phyloP scores from a whole-genome alignment of 2,329 filamentous ascomycete genomes.

The Boeremia exigua region DNA sequence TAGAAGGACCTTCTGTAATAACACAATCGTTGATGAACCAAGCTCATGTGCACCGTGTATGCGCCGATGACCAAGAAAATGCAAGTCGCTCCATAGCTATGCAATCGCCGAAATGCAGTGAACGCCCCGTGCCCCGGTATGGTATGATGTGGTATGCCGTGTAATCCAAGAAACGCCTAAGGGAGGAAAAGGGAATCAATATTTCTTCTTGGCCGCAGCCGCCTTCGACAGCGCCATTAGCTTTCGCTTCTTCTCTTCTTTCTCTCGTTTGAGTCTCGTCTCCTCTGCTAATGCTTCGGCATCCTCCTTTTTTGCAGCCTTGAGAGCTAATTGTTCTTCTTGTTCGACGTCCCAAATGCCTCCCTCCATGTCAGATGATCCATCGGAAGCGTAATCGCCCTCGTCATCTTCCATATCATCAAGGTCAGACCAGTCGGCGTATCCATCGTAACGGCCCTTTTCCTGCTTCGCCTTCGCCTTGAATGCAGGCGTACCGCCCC shows the following conservation, averaged over 20 bases:
- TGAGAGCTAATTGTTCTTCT: slow-evolving; percentile 70
- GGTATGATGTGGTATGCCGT: slow-evolving; percentile 35
- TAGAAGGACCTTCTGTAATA: slow-evolving; percentile 25
- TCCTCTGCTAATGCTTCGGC: slow-evolving; percentile 66
- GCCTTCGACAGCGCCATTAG: slow-evolving; percentile 37
- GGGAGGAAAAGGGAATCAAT: slow-evolving; percentile 23
- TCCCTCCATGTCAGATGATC: slow-evolving; percentile 79
- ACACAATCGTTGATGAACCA: slow-evolving; percentile 26
- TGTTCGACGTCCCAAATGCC: slow-evolving; percentile 74
- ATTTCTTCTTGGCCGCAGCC: slow-evolving; percentile 40
- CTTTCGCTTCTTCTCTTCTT: slow-evolving; percentile 46
- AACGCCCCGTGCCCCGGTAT: slow-evolving; percentile 28
- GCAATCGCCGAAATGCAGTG: slow-evolving; percentile 35
- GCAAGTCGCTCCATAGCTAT: slow-evolving; percentile 40
- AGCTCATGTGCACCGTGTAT: slow-evolving; percentile 19
- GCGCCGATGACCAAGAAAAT: slow-evolving; percentile 27
- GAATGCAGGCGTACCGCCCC: slow-evolving; percentile 31
- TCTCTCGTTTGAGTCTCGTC: slow-evolving; percentile 44
- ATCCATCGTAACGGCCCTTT: slow-evolving; percentile 47
- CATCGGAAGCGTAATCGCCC: slow-evolving; percentile 69
- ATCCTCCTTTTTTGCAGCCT: slow-evolving; percentile 71
- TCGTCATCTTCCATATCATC: slow-evolving; percentile 59
- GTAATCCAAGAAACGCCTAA: slow-evolving; percentile 37
- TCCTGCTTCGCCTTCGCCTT: slow-evolving; percentile 39
- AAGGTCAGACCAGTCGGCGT: slow-evolving; percentile 48